Conservation (phyloP, 2,329 filamentous ascomycete genomes). For the Claviceps cyperi region DNA sequence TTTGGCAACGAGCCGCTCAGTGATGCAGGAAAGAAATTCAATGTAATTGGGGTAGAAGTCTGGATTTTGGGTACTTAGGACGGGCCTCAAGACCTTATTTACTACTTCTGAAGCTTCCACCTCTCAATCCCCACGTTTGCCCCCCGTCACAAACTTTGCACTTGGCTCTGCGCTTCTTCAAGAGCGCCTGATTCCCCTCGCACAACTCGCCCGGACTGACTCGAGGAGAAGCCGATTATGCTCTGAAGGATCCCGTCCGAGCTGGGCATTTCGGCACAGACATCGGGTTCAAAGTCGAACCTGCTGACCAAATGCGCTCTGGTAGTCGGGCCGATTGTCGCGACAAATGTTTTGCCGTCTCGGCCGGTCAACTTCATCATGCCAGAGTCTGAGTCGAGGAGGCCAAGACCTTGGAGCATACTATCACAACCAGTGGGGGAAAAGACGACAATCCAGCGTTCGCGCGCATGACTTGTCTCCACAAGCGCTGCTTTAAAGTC, state of each 20-base stretch:
- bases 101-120: background rate
- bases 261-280: slow-evolving; percentile 70
- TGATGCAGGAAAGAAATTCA: slow-evolving; percentile 85
- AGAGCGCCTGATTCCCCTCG: background rate
- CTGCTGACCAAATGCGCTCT: slow-evolving; percentile 52
- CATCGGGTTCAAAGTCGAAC: slow-evolving; percentile 57
- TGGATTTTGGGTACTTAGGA: slow-evolving; percentile 64
- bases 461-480: slow-evolving; percentile 23
- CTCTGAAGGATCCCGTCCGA: slow-evolving; percentile 62
- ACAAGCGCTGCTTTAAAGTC: slow-evolving; percentile 44
- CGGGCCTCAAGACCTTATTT: background rate
- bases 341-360: slow-evolving; percentile 45
- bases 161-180: background rate
- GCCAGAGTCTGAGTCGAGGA: slow-evolving; percentile 32
- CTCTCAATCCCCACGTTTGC: background rate
- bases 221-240: slow-evolving; percentile 28
- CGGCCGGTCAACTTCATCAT: slow-evolving; percentile 18
- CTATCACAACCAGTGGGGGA: slow-evolving; percentile 51
- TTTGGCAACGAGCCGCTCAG: slow-evolving; percentile 92
- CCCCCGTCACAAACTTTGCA: background rate
- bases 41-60: slow-evolving; percentile 77
- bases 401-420: slow-evolving; percentile 39
- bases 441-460: slow-evolving; percentile 64
- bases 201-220: background rate
- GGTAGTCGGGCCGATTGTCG: slow-evolving; percentile 90